Base-by-base conservation (phyloP, 2,329 filamentous ascomycete genomes). In the Aureobasidium lini region DNA sequence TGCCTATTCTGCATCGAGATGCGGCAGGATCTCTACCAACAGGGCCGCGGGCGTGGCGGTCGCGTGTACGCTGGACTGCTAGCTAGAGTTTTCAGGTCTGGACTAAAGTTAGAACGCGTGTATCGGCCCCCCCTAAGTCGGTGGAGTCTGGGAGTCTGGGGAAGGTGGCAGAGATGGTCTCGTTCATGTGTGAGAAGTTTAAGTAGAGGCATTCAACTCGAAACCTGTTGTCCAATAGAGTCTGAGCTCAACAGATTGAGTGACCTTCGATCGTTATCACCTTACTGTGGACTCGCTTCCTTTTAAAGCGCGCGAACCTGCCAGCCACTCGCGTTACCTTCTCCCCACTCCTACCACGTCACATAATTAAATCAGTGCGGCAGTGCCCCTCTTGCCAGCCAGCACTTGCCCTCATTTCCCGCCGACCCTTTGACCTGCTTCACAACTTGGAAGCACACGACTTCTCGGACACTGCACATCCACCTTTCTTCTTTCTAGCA, bases 341-440 rank as follows among this genome's bases (percentile, higher is more conserved):
- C 29, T 6, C 15, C 11, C 23, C 31, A 10, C 37, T n/a, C 53
- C 16, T n/a, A 16, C 28, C 50, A 57, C 53, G 54, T 47, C 54
- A 57, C 54, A 39, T 28, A 57, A 57, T 57, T 15, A 57, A 57
- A 57, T 23, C 39, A n/a, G 31, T 31, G 49, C 52, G 52, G 43
- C 54, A 48, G 54, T 36, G 42, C 54, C 43, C 54, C 42, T 40
- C 53, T 32, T 18, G 40, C 34, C 53, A 57, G 40, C 34, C 53
- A 57, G 39, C 46, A 23, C 48, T 52, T 52, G 48, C 52, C 52
- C 32, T 57, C 52, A 44, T 57, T 57, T 46, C 52, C 52, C 52
- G 16, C 52, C 16, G 3, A 28, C 52, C 36, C 52, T 23, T 34
- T 32, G 15, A 29, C 48, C 23, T 52, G 36, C 36, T 52, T n/a